Evolutionary conservation across 2,329 filamentous ascomycete species (phyloP), one percentile per base, ranked within the genome.

Genomic region (Verticillium nonalfalfae): DNA sequence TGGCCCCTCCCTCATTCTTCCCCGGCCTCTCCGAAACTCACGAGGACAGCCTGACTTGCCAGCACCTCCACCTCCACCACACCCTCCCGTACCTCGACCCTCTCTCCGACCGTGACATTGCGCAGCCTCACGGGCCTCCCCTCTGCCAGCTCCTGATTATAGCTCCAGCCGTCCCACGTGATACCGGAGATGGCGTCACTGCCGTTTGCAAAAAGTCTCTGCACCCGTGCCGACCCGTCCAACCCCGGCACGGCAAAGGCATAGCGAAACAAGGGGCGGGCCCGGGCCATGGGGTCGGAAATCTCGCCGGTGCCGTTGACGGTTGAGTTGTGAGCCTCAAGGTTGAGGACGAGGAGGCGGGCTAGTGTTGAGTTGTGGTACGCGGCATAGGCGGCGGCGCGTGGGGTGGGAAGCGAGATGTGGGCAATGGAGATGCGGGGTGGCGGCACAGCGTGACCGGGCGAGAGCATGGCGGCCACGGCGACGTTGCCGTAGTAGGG

Each of bases 401-500:
- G 68, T 35, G 75, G 75, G 1, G 69, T 65, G 2, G 68, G 33
- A 10, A 83, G 71, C 0, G 76, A 75, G 6, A 87, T 67, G 58
- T 82, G 76, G n/a, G 76, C 74, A 31, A 88, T 75, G 13, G 76
- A 75, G 3, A 81, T 75, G 26, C n/a, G 26, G 6, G 39, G 26
- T 10, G 35, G 18, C 14, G 72, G 65, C 26, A 64, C 64, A 3
- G 63, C 61, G 3, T 66, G 68, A 10, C 77, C 67, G 60, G 81
- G 71, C 1, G 81, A 79, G 2, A 89, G 70, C 66, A 85, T 82
- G 1, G 80, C 78, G 0, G 86, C 84, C 1, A 84, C 82, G 36
- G 81, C 81, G 15, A 87, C 73, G 69, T 83, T 85, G 15, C 84
- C 85, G 66, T 89, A 89, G 70, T 87, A 90, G 0, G 86, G 85